phyloP scores from a whole-genome alignment of 768 basidiomycete species.

The Tephrocybe rancida region DNA sequence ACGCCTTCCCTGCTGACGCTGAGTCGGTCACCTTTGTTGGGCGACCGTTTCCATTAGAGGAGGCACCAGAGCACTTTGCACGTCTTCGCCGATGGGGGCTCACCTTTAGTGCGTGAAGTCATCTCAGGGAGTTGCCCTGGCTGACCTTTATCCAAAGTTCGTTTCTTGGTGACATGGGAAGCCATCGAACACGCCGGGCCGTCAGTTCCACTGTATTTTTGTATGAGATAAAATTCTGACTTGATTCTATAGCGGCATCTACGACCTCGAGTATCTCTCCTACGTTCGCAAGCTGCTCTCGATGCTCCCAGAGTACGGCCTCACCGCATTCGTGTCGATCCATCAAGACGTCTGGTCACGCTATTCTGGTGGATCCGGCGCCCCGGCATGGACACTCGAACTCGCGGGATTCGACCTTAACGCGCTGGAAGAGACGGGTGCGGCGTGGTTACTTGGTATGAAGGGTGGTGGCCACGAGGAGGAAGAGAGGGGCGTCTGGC shows the following conservation, averaged over 20 bases:
- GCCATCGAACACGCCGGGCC: constrained; percentile 92
- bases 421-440: constrained; percentile 77
- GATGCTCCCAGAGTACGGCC: constrained; percentile 70
- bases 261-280: constrained; percentile 80
- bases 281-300: constrained; percentile 76
- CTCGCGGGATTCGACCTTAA: constrained; percentile 83
- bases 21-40: constrained; percentile 82
- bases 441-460: constrained; percentile 86
- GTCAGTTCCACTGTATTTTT: constrained; percentile 53
- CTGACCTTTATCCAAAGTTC: constrained; percentile 47
- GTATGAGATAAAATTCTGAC: not conserved
- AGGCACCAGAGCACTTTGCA: constrained; percentile 84
- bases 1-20: constrained; percentile 66
- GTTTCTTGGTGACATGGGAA: constrained; percentile 97
- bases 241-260: constrained; percentile 60
- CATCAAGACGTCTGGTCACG: constrained; percentile 98
- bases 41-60: constrained; percentile 86
- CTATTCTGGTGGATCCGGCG: constrained; percentile 92
- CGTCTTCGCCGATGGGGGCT: constrained; percentile 86
- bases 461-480: constrained; percentile 75
- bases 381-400: constrained; percentile 95
- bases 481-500: constrained; percentile 86
- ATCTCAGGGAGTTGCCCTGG: not conserved
- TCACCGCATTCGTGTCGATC: constrained; percentile 75
- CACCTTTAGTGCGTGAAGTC: constrained; percentile 80